A percentile compares a stretch with the other conserved stretches of the same genome.
Conservation (phyloP, 192 early-diverging fungal species). For the Podila epicladia region DNA sequence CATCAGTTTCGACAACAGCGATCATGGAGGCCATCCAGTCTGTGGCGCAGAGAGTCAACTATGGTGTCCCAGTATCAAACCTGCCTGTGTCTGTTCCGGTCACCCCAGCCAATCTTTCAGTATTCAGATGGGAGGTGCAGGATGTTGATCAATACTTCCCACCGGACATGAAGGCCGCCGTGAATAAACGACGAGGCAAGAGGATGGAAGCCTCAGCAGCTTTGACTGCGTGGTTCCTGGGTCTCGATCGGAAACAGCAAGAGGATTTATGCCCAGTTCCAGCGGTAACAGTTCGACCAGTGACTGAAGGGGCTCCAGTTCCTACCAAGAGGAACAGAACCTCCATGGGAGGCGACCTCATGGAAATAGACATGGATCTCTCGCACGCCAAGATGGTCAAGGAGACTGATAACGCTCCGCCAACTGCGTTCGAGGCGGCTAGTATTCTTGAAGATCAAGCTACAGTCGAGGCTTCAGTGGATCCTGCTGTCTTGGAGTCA, state of each 20-base stretch:
- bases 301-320: not conserved
- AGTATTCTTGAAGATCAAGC: conserved; percentile 16
- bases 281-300: not conserved
- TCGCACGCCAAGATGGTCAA: not conserved
- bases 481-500: conserved; percentile 27
- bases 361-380: conserved; percentile 27
- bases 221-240: conserved; percentile 44
- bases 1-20: conserved; percentile 22
- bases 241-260: conserved; percentile 31
- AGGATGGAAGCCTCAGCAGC: conserved; percentile 51
- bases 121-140: conserved; percentile 64
- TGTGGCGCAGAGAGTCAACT: conserved; percentile 38
- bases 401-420: not conserved
- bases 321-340: not conserved
- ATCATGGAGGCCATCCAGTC: conserved; percentile 42
- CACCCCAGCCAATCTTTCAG: conserved; percentile 50
- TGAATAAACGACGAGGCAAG: conserved; percentile 43
- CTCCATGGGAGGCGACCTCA: conserved; percentile 3
- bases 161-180: conserved; percentile 47
- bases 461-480: conserved; percentile 24
- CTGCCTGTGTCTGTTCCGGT: conserved; percentile 6
- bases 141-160: conserved; percentile 57
- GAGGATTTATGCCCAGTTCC: conserved; percentile 33
- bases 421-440: not conserved
- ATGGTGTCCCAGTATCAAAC: conserved; percentile 29